Conservation (phyloP, 306 rosid genomes). For the Prunus armeniaca region DNA sequence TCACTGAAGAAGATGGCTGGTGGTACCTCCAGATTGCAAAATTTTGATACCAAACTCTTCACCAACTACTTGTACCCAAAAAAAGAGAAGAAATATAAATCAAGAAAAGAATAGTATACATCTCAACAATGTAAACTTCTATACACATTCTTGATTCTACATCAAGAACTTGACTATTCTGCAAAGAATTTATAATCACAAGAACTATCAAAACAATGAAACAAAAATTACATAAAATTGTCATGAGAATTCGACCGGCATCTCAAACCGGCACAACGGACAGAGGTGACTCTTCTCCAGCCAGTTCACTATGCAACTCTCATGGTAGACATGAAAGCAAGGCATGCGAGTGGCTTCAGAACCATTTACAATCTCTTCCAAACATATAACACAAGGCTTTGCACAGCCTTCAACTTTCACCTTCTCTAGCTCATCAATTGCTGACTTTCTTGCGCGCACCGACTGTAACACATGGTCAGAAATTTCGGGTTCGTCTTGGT, state of each 20-base stretch:
- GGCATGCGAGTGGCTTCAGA: slow-evolving; percentile 16
- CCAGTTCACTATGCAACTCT: slow-evolving; percentile 27
- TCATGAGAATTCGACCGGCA: slow-evolving; percentile 9
- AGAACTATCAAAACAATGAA: neutral
- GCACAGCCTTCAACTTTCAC: slow-evolving; percentile 1
- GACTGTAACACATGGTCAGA: neutral
- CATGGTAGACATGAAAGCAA: slow-evolving; percentile 34
- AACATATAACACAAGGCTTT: slow-evolving; percentile 28
- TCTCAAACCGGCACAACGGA: slow-evolving; percentile 27
- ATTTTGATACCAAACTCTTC: slow-evolving; percentile 5
- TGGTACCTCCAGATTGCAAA: neutral
- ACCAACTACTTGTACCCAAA: neutral
- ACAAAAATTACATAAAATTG: neutral
- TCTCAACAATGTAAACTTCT: neutral
- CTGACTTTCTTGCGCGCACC: neutral
- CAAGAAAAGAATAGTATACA: neutral
- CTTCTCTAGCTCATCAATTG: slow-evolving; percentile 5
- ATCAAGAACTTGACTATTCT: neutral
- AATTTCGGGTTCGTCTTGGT: neutral
- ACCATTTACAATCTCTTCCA: slow-evolving; percentile 23
- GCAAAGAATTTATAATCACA: neutral
- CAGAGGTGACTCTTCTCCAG: slow-evolving; percentile 25
- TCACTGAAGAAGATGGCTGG: neutral
- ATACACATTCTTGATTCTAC: neutral
- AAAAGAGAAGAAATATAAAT: neutral